Evolutionary conservation across 495 filamentous ascomycete species (phyloP), one percentile per base, ranked within the genome.

Genomic region (Neohortaea acidophila): DNA sequence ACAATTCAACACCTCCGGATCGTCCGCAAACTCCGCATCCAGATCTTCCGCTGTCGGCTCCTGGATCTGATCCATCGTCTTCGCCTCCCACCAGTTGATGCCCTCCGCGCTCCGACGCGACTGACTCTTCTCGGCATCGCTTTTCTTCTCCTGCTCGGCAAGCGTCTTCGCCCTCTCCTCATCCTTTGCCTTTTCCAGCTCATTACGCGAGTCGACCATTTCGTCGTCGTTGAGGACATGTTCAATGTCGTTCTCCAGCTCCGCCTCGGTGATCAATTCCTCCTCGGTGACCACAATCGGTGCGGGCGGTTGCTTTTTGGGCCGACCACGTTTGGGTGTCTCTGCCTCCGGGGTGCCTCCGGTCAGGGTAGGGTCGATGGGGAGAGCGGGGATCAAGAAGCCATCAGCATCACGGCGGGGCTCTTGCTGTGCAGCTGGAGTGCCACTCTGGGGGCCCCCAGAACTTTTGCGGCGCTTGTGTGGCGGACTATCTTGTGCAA

Each of bases 1-100:
- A 57, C 84, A 92, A 45, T 77, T 72, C 37, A 61, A 53, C 17
- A 96, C 81, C 57, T 97, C 89, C 0, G 79, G 79, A 45, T 87
- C 81, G 47, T 92, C 72, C 3, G 72, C 79, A 51, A 94, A 93
- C 55, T 94, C 87, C 21, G 72, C 62, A 20, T 75, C 75, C 44
- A 44, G 31, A 4, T 36, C 34, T 4, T 46, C 25, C 7, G 15
- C 18, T n/a, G 24, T 15, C 11, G n/a, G 15, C 11, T 33, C 28
- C n/a, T n/a, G n/a, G n/a, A n/a, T n/a, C n/a, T n/a, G n/a, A n/a
- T 23, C 28, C 14, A 11, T 18, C 12, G n/a, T 15, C 12, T 19
- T 3, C 4, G 15, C 26, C 17, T 41, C 30, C 7, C 36, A 29
- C 43, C 43, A 45, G 5, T 19, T 33, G n/a, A 40, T 21, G 43